Evolutionary conservation across 2,329 filamentous ascomycete genomes (phyloP).

Genomic region (Paramyrothecium roridum): DNA sequence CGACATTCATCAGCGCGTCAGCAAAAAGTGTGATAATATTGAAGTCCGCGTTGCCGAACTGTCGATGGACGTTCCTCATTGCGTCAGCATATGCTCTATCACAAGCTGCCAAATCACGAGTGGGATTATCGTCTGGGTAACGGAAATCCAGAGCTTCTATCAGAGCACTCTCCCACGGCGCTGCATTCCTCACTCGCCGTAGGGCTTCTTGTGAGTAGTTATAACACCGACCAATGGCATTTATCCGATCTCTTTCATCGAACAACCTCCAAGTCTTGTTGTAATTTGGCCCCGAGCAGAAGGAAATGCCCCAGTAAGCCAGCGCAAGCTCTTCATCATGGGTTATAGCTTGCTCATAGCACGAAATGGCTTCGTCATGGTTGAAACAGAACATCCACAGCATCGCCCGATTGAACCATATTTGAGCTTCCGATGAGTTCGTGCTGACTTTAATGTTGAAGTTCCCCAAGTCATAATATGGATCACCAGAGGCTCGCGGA

Average conservation of each 20-base stretch:
- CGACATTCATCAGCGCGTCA: constrained; percentile 16
- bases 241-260: constrained; percentile 10
- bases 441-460: constrained; percentile 44
- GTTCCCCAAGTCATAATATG: constrained; percentile 39
- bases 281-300: constrained; percentile 54
- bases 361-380: constrained; percentile 51
- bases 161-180: constrained; percentile 7
- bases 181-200: background rate
- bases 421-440: constrained; percentile 36
- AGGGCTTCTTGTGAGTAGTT: constrained; percentile 7
- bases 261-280: constrained; percentile 18
- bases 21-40: constrained; percentile 12
- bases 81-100: constrained; percentile 13
- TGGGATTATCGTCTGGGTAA: constrained; percentile 7
- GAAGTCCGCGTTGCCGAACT: constrained; percentile 8
- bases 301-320: constrained; percentile 53
- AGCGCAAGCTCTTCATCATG: constrained; percentile 41
- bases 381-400: constrained; percentile 61
- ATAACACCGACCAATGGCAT: constrained; percentile 4
- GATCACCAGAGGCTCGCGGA: background rate
- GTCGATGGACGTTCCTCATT: constrained; percentile 10
- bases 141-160: constrained; percentile 11
- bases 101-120: constrained; percentile 6
- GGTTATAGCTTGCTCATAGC: constrained; percentile 42
- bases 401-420: constrained; percentile 57